A percentile compares a stretch with the other conserved stretches of the same genome.
Conservation (phyloP, 2,329 filamentous ascomycete species). For the Penicillium glabrum region DNA sequence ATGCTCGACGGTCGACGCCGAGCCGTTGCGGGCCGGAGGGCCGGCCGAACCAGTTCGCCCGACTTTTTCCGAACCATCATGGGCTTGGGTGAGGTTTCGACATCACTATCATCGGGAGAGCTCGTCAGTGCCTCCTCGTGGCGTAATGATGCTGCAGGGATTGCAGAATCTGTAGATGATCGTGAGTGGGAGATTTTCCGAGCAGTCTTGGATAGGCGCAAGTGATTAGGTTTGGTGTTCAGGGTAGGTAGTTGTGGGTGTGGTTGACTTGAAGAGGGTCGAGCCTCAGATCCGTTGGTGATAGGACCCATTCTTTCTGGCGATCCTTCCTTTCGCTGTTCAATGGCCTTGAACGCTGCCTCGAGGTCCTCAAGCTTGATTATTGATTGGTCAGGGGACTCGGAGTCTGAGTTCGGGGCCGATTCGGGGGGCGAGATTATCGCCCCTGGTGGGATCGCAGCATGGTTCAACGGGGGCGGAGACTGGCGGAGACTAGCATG, state of each 20-base stretch:
- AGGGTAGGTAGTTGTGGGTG: slow-evolving; percentile 1
- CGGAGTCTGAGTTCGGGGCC: slow-evolving; percentile 74
- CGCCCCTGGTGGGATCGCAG: slow-evolving; percentile 76
- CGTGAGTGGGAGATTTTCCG: slow-evolving; percentile 63
- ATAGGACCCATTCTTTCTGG: slow-evolving; percentile 25
- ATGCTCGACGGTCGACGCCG: slow-evolving; percentile 86
- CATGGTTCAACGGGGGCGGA: slow-evolving; percentile 75
- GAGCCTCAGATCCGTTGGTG: slow-evolving; percentile 12
- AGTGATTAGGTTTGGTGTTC: slow-evolving; percentile 19
- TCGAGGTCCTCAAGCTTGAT: slow-evolving; percentile 66
- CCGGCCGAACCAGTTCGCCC: slow-evolving; percentile 90
- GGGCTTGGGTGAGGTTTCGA: slow-evolving; percentile 69
- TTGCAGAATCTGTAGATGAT: slow-evolving; percentile 58
- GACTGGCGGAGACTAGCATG: slow-evolving; percentile 74
- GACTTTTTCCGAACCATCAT: slow-evolving; percentile 97
- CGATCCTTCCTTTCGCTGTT: slow-evolving; percentile 40
- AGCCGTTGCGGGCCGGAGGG: slow-evolving; percentile 73
- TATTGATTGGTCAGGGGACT: slow-evolving; percentile 42
- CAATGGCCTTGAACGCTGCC: slow-evolving; percentile 78
- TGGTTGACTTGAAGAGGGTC: slow-evolving; percentile 31
- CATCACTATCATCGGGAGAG: slow-evolving; percentile 52
- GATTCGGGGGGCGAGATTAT: slow-evolving; percentile 93
- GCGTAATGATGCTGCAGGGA: slow-evolving; percentile 50
- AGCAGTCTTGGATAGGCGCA: slow-evolving; percentile 54
- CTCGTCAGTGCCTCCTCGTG: slow-evolving; percentile 42